Conservation (phyloP, 257 asterid species). For the Orobanche coerulescens region DNA sequence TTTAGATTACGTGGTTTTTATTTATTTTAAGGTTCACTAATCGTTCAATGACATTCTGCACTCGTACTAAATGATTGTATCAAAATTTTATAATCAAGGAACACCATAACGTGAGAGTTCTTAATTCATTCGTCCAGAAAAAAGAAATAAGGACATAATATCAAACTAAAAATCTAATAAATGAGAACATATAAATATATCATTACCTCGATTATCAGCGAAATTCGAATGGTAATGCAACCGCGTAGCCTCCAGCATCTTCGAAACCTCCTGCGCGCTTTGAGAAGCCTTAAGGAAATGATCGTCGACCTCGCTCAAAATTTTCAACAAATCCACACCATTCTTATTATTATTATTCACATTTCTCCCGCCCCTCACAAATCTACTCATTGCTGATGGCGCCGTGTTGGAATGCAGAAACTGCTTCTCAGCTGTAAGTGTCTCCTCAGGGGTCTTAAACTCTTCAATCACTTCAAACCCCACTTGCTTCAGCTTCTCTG, state of each 20-base stretch:
- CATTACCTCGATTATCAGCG: conserved; percentile 89
- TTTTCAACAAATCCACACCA: conserved; percentile 62
- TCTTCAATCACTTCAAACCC: conserved; percentile 46
- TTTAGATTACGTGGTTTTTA: background rate
- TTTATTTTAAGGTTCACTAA: background rate
- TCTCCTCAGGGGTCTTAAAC: conserved; percentile 55
- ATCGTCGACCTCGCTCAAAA: conserved; percentile 72
- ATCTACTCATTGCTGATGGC: conserved; percentile 44
- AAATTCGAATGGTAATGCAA: conserved; percentile 93
- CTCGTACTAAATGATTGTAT: background rate
- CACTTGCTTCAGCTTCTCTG: conserved; percentile 54
- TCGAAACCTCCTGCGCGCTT: conserved; percentile 80
- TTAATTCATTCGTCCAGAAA: background rate
- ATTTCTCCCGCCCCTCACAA: conserved; percentile 30
- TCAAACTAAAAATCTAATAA: background rate
- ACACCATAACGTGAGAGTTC: background rate
- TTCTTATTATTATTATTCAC: conserved; percentile 16
- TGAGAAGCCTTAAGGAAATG: conserved; percentile 83
- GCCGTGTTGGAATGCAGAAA: conserved; percentile 84
- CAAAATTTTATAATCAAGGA: background rate
- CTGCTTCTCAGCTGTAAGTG: conserved; percentile 38
- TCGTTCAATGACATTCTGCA: background rate
- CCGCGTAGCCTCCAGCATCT: conserved; percentile 90
- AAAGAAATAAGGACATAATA: background rate
- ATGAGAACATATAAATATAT: background rate